phyloP scores from a whole-genome alignment of 192 early-diverging fungal species.

The Chytriomyces sp. region DNA sequence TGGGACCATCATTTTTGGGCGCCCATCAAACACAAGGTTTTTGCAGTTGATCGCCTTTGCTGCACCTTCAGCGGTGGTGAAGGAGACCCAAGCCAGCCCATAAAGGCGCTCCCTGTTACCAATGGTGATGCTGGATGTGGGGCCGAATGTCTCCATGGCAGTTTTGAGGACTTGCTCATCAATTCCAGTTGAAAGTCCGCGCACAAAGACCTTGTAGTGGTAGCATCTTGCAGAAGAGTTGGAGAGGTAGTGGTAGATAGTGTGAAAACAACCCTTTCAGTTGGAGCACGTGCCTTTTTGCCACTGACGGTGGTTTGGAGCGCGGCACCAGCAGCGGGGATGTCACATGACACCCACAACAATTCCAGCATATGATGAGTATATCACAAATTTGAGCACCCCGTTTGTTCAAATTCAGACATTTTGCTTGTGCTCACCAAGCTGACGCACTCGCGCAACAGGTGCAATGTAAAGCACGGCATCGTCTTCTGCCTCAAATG shows the following conservation, averaged over 20 bases:
- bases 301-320: not conserved
- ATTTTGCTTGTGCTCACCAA: too few relatives aligned
- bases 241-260: not conserved
- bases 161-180: too few relatives aligned
- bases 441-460: not conserved
- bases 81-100: too few relatives aligned
- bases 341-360: too few relatives aligned
- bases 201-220: not conserved
- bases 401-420: too few relatives aligned
- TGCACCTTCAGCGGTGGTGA: not conserved
- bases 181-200: too few relatives aligned
- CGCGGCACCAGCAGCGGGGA: too few relatives aligned
- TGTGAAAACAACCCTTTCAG: not conserved
- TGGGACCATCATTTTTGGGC: not conserved
- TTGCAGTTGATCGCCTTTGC: not conserved
- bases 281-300: not conserved
- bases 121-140: not conserved
- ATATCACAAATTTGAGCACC: too few relatives aligned
- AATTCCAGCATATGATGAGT: too few relatives aligned
- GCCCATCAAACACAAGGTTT: not conserved
- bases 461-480: slow-evolving; percentile 74
- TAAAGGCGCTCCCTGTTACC: not conserved
- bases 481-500: slow-evolving; percentile 85
- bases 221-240: not conserved
- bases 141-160: too few relatives aligned